These are phyloP conservation scores for Aspergillus nanangensis DNA, from an alignment of 495 filamentous ascomycete genomes.

Conservation along the genomic window DNA sequence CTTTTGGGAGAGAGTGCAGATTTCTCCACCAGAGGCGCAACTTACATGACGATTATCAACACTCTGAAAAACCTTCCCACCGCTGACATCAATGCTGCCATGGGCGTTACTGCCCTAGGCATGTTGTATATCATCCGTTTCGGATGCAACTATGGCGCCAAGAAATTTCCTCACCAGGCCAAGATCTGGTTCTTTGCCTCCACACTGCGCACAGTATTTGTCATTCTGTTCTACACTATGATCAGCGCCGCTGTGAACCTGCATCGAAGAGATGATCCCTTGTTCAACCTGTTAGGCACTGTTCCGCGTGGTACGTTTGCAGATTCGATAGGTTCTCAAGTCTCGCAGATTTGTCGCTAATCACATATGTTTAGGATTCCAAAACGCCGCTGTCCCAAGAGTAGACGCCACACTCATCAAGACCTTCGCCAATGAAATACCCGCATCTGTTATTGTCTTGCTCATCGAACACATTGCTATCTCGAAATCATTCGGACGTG, in stretches of 20 bases:
- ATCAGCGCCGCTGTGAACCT: constrained; percentile 83
- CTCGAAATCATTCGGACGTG: constrained; percentile 91
- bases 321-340: not conserved
- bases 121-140: constrained; percentile 81
- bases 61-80: constrained; percentile 70
- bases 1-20: constrained; percentile 75
- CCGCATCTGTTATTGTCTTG: constrained; percentile 83
- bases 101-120: constrained; percentile 79
- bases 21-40: constrained; percentile 70
- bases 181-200: constrained; percentile 85
- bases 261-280: constrained; percentile 41
- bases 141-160: constrained; percentile 60
- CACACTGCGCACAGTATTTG: constrained; percentile 85
- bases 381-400: constrained; percentile 70
- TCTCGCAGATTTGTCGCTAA: not conserved
- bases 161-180: constrained; percentile 61
- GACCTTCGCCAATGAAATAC: constrained; percentile 59
- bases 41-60: constrained; percentile 85
- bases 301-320: constrained; percentile 65
- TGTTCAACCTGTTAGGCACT: constrained; percentile 63
- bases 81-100: constrained; percentile 73
- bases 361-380: constrained; percentile 54
- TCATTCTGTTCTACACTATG: constrained; percentile 89
- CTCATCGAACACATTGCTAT: constrained; percentile 98
- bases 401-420: constrained; percentile 60